Conservation (phyloP, 306 rosid species). For the Aeschynomene evenia region DNA sequence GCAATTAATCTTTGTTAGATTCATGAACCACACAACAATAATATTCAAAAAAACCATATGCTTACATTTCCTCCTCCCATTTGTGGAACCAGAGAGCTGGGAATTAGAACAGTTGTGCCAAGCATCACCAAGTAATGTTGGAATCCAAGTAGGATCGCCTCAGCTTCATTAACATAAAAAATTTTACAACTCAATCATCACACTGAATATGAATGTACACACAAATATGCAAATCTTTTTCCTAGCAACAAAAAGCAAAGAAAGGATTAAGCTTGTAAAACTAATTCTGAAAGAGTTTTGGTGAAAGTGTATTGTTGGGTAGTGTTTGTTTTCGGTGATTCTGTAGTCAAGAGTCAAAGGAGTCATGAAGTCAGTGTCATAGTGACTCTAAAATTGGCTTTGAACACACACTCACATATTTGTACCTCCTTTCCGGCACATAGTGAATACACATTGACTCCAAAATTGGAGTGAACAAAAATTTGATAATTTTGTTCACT, state of each 20-base stretch:
- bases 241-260: neutral
- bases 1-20: constrained; percentile 24
- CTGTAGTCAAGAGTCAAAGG: too few species aligned
- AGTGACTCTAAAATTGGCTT: too few species aligned
- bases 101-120: constrained; percentile 92
- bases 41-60: neutral
- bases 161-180: constrained; percentile 60
- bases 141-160: constrained; percentile 94
- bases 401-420: too few species aligned
- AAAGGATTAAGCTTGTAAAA: neutral
- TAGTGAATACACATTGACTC: too few species aligned
- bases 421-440: too few species aligned
- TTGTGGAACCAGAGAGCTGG: constrained; percentile 84
- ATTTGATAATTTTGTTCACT: too few species aligned
- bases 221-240: neutral
- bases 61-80: constrained; percentile 98
- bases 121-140: constrained; percentile 99
- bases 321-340: too few species aligned
- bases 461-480: too few species aligned
- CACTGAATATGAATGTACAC: neutral
- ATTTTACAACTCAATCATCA: neutral
- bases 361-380: too few species aligned
- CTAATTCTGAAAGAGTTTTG: too few species aligned
- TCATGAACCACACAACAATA: constrained; percentile 22
- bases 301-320: too few species aligned